Conservation (phyloP, 2,329 filamentous ascomycete genomes). For the Zalaria sp. region DNA sequence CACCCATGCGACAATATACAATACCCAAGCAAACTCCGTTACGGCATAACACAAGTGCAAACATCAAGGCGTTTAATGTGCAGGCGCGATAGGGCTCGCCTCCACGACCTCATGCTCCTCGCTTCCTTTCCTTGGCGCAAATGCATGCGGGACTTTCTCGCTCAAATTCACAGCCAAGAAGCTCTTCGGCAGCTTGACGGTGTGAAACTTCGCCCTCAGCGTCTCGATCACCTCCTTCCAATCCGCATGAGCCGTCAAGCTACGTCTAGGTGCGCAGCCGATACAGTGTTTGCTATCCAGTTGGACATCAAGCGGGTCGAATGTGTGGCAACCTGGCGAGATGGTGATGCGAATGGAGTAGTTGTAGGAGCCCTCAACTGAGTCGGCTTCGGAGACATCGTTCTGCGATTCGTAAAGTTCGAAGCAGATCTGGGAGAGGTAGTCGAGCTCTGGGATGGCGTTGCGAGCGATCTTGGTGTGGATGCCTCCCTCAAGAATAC, state of each 20-base stretch:
- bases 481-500: conserved; percentile 91
- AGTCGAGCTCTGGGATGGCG: conserved; percentile 92
- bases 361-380: conserved; percentile 52
- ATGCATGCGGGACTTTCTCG: conserved; percentile 33
- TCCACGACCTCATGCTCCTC: conserved; percentile 7
- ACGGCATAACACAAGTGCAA: no score
- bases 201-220: conserved; percentile 84
- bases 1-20: no score
- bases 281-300: conserved; percentile 95
- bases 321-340: conserved; percentile 89
- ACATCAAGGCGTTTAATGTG: conserved; percentile 7
- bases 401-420: conserved; percentile 95
- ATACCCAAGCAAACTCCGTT: no score
- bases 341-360: conserved; percentile 96
- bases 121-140: conserved; percentile 11
- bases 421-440: conserved; percentile 94
- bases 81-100: conserved; percentile 13
- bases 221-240: conserved; percentile 98
- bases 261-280: conserved; percentile 78
- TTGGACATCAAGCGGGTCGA: conserved; percentile 90
- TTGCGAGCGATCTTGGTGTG: conserved; percentile 93
- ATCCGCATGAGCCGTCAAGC: conserved; percentile 78
- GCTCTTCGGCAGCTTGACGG: conserved; percentile 40
- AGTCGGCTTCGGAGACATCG: conserved; percentile 10
- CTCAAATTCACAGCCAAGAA: conserved; percentile 37